Percentiles rank a stretch among this genome's conserved stretches.
These are phyloP conservation scores for Silybum marianum DNA, from an alignment of 129 eudicot species.

Conservation along the genomic window DNA sequence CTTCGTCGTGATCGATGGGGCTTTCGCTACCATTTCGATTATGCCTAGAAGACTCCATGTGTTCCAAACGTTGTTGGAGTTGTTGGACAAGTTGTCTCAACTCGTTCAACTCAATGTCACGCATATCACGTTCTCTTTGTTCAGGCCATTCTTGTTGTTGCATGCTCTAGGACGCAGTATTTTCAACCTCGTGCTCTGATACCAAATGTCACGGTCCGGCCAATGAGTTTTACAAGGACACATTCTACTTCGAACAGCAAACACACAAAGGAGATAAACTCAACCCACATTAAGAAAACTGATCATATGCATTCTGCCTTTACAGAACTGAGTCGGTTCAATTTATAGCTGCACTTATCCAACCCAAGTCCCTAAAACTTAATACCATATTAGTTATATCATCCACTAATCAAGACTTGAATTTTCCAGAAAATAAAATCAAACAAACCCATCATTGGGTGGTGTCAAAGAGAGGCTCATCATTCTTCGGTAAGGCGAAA, in stretches of 20 bases:
- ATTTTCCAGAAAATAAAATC: no score
- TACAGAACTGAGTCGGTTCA: not conserved
- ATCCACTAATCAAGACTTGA: no score
- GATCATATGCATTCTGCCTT: not conserved
- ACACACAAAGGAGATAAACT: not conserved
- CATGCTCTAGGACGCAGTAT: not conserved
- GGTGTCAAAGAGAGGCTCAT: no score
- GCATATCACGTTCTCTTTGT: not conserved
- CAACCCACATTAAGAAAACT: not conserved
- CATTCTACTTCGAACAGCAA: not conserved
- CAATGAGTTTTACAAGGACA: not conserved
- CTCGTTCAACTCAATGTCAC: constrained; percentile 1
- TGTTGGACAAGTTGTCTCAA: constrained; percentile 1
- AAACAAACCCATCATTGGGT: no score
- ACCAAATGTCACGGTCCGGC: not conserved
- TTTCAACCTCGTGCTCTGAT: not conserved
- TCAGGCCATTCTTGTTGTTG: not conserved
- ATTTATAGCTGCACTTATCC: not conserved
- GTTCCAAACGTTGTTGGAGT: not conserved
- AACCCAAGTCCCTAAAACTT: not conserved
- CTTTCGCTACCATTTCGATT: not conserved
- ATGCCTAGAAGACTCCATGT: not conserved
- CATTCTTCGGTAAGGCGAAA: no score
- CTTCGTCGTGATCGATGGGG: not conserved
- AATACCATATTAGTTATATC: no score